These are phyloP conservation scores for Leccinum pallidistipes DNA, from an alignment of 1,284 basidiomycete species.

Conservation along the genomic window DNA sequence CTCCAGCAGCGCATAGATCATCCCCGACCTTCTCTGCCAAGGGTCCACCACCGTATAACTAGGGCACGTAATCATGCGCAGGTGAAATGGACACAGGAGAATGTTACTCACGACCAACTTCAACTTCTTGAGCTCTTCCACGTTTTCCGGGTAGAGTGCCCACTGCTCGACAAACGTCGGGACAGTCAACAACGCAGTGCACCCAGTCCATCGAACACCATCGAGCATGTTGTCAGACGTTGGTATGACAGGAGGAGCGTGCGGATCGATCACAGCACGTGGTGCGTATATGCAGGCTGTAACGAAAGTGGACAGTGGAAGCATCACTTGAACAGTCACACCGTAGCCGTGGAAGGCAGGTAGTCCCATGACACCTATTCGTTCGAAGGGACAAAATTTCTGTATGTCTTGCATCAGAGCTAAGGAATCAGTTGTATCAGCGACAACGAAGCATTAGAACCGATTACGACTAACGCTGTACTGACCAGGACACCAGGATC, in stretches of 20 bases:
- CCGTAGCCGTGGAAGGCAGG: constrained; percentile 21
- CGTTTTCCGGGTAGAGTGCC: background rate
- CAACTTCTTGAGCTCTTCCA: constrained; percentile 14
- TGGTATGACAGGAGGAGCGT: constrained; percentile 11
- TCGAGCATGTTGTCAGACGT: constrained; percentile 21
- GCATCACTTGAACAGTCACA: constrained; percentile 1
- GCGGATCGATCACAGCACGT: background rate
- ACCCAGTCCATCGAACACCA: background rate
- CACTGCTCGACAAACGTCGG: constrained; percentile 19
- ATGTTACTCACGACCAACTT: constrained; percentile 14
- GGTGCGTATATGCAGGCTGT: constrained; percentile 12
- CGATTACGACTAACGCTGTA: background rate
- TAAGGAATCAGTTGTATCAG: background rate
- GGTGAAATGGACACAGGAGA: background rate
- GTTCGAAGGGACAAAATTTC: constrained; percentile 1
- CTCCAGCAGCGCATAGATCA: constrained; percentile 16
- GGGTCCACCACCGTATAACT: constrained; percentile 23
- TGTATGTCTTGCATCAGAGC: background rate
- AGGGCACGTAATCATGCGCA: background rate
- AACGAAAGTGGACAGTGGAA: constrained; percentile 5
- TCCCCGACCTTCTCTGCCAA: constrained; percentile 20
- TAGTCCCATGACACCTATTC: constrained; percentile 19
- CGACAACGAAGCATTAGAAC: background rate
- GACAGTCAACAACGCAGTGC: constrained; percentile 10
- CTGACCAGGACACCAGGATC: constrained; percentile 7